Percentiles rank a stretch among this genome's conserved stretches.
Evolutionary conservation across 1,139 yeast genomes (phyloP).

Genomic region (Magnusiomyces suaveolens): DNA sequence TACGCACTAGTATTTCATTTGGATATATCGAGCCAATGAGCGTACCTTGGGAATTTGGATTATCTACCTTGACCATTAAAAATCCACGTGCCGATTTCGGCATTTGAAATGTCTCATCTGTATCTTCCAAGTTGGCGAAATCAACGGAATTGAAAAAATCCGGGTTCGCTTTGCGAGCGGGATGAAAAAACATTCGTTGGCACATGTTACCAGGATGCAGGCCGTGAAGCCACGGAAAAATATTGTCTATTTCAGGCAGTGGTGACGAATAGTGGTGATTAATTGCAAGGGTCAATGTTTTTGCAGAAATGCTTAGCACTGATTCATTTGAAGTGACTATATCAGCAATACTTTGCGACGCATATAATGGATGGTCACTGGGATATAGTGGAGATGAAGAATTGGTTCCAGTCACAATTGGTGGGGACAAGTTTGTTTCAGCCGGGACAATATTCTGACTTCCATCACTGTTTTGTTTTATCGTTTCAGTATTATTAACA

Average conservation of each 20-base stretch:
- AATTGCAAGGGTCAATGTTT: conserved; percentile 25
- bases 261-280: conserved; percentile 34
- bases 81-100: conserved; percentile 27
- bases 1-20: conserved; percentile 42
- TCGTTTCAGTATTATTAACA: background rate
- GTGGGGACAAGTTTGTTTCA: background rate
- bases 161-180: conserved; percentile 12
- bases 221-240: conserved; percentile 94
- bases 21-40: conserved; percentile 57
- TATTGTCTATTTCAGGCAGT: conserved; percentile 54
- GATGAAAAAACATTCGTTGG: conserved; percentile 29
- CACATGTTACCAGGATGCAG: conserved; percentile 28
- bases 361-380: conserved; percentile 8
- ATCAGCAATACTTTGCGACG: conserved; percentile 1
- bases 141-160: conserved; percentile 4
- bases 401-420: background rate
- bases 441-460: background rate
- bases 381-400: background rate
- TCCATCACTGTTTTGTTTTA: background rate
- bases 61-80: conserved; percentile 32
- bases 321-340: conserved; percentile 13
- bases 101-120: conserved; percentile 8
- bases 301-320: conserved; percentile 24
- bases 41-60: conserved; percentile 33
- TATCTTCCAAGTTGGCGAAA: conserved; percentile 9